Conservation (phyloP, 169 alveolate species). For the Babesia caballi region DNA sequence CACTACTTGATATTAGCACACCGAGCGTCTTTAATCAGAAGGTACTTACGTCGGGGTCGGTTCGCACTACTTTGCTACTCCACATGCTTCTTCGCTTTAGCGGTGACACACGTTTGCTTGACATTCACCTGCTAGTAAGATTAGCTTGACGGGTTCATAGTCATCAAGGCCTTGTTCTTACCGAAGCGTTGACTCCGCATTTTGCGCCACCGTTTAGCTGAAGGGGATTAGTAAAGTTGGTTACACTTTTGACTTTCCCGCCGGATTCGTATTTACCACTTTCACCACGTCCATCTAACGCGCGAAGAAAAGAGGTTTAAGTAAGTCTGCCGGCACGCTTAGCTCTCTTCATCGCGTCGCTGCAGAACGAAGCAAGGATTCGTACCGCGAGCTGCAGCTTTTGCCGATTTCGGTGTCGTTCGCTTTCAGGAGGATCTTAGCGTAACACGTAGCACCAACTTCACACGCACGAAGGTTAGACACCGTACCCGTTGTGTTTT, state of each 20-base stretch:
- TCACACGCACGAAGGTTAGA: slow-evolving; percentile 35
- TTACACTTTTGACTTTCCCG: too few species aligned
- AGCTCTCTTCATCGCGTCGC: background rate
- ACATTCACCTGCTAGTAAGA: background rate
- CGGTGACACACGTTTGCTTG: slow-evolving; percentile 21
- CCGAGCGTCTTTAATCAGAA: background rate
- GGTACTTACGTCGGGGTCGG: background rate
- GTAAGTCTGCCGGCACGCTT: background rate
- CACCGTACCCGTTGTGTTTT: slow-evolving; percentile 19
- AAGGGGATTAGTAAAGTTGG: background rate
- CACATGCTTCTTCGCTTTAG: background rate
- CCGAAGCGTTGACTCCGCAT: background rate
- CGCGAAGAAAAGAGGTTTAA: too few species aligned
- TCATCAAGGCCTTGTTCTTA: background rate
- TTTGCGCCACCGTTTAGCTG: background rate
- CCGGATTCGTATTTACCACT: too few species aligned
- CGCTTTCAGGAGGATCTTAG: background rate
- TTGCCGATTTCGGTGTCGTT: too few species aligned
- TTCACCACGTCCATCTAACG: too few species aligned
- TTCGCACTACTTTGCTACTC: too few species aligned
- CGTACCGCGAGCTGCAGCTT: too few species aligned
- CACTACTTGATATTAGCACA: slow-evolving; percentile 26
- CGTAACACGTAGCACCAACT: slow-evolving; percentile 31
- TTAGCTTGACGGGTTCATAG: slow-evolving; percentile 1
- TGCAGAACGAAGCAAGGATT: slow-evolving; percentile 2